Percentiles rank a stretch among this genome's conserved stretches.
Evolutionary conservation across 1,284 basidiomycete species (phyloP).

Genomic region (Malassezia sp.): DNA sequence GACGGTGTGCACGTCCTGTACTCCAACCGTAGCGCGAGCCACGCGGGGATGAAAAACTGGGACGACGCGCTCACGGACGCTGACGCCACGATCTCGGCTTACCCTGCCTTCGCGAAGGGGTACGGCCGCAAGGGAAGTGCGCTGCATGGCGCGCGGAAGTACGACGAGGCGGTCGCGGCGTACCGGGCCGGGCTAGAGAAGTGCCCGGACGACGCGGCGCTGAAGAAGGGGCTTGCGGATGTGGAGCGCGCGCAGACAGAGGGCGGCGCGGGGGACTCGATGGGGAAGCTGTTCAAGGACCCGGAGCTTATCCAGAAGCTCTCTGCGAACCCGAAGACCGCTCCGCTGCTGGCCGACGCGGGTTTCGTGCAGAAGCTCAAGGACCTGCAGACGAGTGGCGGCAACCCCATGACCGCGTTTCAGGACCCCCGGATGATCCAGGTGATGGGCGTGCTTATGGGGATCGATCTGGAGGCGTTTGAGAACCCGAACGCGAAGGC

Average conservation of each 20-base stretch:
- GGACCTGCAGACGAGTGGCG: constrained; percentile 47
- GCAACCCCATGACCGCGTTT: constrained; percentile 49
- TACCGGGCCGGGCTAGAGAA: constrained; percentile 70
- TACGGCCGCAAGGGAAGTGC: constrained; percentile 87
- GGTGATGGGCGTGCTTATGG: constrained; percentile 84
- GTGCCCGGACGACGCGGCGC: constrained; percentile 63
- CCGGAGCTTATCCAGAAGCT: constrained; percentile 73
- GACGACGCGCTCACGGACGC: constrained; percentile 72
- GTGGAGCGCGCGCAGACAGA: constrained; percentile 30
- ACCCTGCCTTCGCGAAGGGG: constrained; percentile 78
- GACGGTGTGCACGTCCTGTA: constrained; percentile 63
- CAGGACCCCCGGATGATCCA: constrained; percentile 79
- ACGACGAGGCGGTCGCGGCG: constrained; percentile 68
- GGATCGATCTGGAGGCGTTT: constrained; percentile 81
- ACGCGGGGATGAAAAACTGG: constrained; percentile 71
- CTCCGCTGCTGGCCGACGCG: constrained; percentile 70
- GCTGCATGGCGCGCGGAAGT: constrained; percentile 69
- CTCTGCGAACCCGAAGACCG: constrained; percentile 71
- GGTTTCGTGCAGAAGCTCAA: constrained; percentile 49
- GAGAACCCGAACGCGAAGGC: constrained; percentile 61
- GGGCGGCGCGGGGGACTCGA: constrained; percentile 51
- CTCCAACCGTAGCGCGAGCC: constrained; percentile 83
- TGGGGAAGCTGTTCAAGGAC: constrained; percentile 73
- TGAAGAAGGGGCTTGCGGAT: constrained; percentile 68
- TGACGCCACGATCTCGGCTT: constrained; percentile 63